These are phyloP conservation scores for Ustilago vetiveriae DNA, from an alignment of 1,284 basidiomycete species.

Conservation along the genomic window DNA sequence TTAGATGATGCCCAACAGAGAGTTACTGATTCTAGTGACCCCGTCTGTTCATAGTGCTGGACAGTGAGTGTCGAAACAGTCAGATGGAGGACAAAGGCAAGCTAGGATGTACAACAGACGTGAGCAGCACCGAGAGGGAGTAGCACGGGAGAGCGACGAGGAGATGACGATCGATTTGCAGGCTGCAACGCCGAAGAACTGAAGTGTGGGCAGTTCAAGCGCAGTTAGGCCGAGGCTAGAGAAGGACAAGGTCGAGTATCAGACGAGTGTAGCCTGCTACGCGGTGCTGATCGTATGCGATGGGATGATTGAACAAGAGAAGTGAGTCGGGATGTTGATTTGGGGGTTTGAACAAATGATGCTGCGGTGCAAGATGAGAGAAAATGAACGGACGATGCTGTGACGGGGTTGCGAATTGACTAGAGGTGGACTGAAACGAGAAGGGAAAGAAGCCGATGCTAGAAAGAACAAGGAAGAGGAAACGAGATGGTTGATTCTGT, in stretches of 20 bases:
- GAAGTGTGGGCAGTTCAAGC: too few species aligned
- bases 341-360: not conserved
- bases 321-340: not conserved
- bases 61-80: not conserved
- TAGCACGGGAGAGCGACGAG: too few species aligned
- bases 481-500: too few species aligned
- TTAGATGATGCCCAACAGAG: too few species aligned
- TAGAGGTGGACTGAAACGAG: not conserved
- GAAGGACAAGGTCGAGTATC: too few species aligned
- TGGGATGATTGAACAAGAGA: not conserved
- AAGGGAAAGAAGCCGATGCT: not conserved
- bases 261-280: constrained; percentile 31
- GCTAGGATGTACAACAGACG: too few species aligned
- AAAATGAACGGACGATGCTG: not conserved
- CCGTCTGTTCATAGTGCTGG: constrained; percentile 7
- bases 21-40: not conserved
- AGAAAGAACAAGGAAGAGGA: too few species aligned
- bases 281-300: not conserved
- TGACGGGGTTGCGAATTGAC: not conserved
- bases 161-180: too few species aligned
- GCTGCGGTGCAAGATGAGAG: constrained; percentile 1
- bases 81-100: too few species aligned
- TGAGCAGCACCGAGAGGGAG: too few species aligned
- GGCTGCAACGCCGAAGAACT: too few species aligned
- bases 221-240: too few species aligned